These are phyloP conservation scores for Debaryomyces coudertii DNA, from an alignment of 1,139 yeast species.

Conservation along the genomic window DNA sequence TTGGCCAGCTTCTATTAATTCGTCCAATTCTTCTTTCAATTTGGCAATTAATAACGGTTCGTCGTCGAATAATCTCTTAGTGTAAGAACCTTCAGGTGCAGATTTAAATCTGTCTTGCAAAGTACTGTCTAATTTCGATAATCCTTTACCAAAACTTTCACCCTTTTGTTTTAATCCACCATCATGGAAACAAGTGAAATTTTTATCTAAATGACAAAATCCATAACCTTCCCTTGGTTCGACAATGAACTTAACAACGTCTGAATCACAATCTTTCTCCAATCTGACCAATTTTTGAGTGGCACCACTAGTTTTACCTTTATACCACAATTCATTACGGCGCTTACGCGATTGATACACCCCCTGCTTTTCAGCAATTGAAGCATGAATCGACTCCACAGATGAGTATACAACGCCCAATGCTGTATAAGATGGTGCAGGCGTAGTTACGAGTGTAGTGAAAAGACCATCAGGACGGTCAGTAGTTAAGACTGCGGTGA, in stretches of 20 bases:
- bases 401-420: slow-evolving; percentile 94
- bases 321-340: slow-evolving; percentile 86
- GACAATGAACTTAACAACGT: slow-evolving; percentile 83
- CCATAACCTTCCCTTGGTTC: slow-evolving; percentile 77
- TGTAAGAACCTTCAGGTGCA: slow-evolving; percentile 92
- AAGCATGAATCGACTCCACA: slow-evolving; percentile 74
- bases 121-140: slow-evolving; percentile 67
- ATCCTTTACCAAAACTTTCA: slow-evolving; percentile 61
- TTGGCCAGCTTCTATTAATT: slow-evolving; percentile 78
- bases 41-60: slow-evolving; percentile 76
- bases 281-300: slow-evolving; percentile 73
- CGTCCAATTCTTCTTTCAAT: slow-evolving; percentile 95
- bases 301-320: slow-evolving; percentile 95
- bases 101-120: slow-evolving; percentile 53
- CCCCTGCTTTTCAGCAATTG: slow-evolving; percentile 81
- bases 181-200: slow-evolving; percentile 71
- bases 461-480: slow-evolving; percentile 87
- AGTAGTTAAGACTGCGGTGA: slow-evolving; percentile 63
- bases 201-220: slow-evolving; percentile 84
- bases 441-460: slow-evolving; percentile 82
- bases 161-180: slow-evolving; percentile 33
- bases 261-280: slow-evolving; percentile 88
- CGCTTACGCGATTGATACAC: slow-evolving; percentile 91
- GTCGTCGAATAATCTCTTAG: slow-evolving; percentile 84
- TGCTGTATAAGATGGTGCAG: slow-evolving; percentile 52